Evolutionary conservation across 768 basidiomycete species (phyloP).

Genomic region (Kwoniella europaea): DNA sequence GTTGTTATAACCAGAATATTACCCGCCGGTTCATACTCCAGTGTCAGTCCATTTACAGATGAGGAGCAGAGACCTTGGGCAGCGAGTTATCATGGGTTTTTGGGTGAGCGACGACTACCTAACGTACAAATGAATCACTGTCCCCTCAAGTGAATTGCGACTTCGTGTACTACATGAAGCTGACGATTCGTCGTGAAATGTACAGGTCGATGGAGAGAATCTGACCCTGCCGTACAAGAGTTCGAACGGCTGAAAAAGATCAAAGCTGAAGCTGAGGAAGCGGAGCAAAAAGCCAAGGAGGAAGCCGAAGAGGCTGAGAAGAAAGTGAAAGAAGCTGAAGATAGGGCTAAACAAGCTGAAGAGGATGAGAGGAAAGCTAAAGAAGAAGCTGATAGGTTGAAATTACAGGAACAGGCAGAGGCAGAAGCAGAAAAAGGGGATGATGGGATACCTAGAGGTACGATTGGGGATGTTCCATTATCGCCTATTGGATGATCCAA

Average conservation of each 20-base stretch:
- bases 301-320: slow-evolving; percentile 18
- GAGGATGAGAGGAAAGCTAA: slow-evolving; percentile 3
- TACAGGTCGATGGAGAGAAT: slow-evolving; percentile 42
- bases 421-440: neutral
- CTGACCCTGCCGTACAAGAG: slow-evolving; percentile 40
- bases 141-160: neutral
- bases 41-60: slow-evolving; percentile 39
- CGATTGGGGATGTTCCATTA: slow-evolving; percentile 10
- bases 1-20: slow-evolving; percentile 30
- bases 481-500: slow-evolving; percentile 10
- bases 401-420: neutral
- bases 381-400: neutral
- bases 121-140: neutral
- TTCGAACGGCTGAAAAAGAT: slow-evolving; percentile 41
- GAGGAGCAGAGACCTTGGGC: slow-evolving; percentile 48
- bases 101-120: slow-evolving; percentile 18
- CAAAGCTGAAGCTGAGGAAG: slow-evolving; percentile 36
- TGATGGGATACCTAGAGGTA: slow-evolving; percentile 11
- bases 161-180: neutral
- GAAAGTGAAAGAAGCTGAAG: slow-evolving; percentile 16
- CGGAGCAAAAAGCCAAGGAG: slow-evolving; percentile 15
- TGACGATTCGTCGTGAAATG: no score
- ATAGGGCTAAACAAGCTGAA: slow-evolving; percentile 19
- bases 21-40: slow-evolving; percentile 45
- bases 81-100: slow-evolving; percentile 44